These are phyloP conservation scores for Neurospora sp. DNA, from an alignment of 495 filamentous ascomycete species.

Conservation along the genomic window DNA sequence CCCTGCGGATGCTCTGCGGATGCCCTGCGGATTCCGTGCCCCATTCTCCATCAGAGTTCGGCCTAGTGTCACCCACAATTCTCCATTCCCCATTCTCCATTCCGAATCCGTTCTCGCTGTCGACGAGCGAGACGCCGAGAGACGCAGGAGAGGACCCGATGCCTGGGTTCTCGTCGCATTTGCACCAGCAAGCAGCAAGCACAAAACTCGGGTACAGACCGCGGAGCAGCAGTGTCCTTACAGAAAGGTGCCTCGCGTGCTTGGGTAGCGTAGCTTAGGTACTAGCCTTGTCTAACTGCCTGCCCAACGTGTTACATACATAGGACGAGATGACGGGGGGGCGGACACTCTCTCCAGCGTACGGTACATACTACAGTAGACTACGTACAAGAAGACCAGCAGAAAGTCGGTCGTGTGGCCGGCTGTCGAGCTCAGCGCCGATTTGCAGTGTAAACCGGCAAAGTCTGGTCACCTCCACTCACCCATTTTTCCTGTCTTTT, in stretches of 20 bases:
- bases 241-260: not conserved
- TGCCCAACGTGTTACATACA: not conserved
- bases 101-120: not conserved
- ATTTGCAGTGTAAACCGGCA: not conserved
- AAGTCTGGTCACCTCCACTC: not conserved
- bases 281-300: not conserved
- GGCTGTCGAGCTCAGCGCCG: not conserved
- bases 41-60: not conserved
- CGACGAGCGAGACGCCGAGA: not conserved
- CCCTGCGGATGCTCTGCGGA: not conserved
- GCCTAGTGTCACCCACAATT: not conserved
- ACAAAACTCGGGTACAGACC: not conserved
- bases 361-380: not conserved
- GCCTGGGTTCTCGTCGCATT: not conserved
- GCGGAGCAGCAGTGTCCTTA: not conserved
- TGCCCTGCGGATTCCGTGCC: not conserved
- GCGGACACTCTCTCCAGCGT: not conserved
- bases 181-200: not conserved
- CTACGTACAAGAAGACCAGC: not conserved
- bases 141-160: not conserved
- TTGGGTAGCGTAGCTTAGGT: not conserved
- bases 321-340: not conserved
- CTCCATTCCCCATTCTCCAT: not conserved
- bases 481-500: not conserved
- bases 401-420: not conserved